Percentiles rank a stretch among this genome's conserved stretches.
Evolutionary conservation across 352 stramenopile species (phyloP).

Genomic region (Phytophthora podocarpi): DNA sequence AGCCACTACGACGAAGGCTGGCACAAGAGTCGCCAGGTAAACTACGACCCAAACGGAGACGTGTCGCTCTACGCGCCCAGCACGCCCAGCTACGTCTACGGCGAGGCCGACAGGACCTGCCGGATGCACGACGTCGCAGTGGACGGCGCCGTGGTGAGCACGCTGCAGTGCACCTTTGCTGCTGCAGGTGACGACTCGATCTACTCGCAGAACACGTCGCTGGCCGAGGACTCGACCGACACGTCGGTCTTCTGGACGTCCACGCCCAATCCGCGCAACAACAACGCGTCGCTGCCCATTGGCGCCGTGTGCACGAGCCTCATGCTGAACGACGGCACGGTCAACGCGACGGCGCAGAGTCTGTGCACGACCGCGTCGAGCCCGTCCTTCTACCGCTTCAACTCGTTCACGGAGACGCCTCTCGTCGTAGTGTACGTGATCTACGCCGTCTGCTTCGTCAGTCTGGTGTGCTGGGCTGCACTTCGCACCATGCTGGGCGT

Average conservation of each 20-base stretch:
- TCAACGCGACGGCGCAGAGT: constrained; percentile 30
- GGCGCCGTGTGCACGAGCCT: constrained; percentile 54
- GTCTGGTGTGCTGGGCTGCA: constrained; percentile 37
- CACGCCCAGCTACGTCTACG: constrained; percentile 65
- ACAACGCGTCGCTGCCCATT: constrained; percentile 72
- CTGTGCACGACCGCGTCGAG: constrained; percentile 33
- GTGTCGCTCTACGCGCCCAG: constrained; percentile 65
- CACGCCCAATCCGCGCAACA: constrained; percentile 63
- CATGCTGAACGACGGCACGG: constrained; percentile 45
- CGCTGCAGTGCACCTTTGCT: constrained; percentile 54
- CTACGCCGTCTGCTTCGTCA: constrained; percentile 48
- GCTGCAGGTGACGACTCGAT: constrained; percentile 34
- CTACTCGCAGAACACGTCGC: constrained; percentile 58
- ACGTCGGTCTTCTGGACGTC: constrained; percentile 60
- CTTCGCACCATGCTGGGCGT: constrained; percentile 22
- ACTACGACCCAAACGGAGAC: constrained; percentile 52
- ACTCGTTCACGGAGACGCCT: constrained; percentile 51
- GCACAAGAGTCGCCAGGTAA: constrained; percentile 64
- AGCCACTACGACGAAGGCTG: constrained; percentile 74
- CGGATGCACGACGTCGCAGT: constrained; percentile 45
- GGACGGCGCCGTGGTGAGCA: constrained; percentile 31
- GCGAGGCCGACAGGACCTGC: constrained; percentile 49
- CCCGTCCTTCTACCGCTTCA: constrained; percentile 49
- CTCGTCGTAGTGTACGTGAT: constrained; percentile 58
- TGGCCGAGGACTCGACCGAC: constrained; percentile 54